These are phyloP conservation scores for Russula foetens DNA, from an alignment of 768 basidiomycete species.

Conservation along the genomic window DNA sequence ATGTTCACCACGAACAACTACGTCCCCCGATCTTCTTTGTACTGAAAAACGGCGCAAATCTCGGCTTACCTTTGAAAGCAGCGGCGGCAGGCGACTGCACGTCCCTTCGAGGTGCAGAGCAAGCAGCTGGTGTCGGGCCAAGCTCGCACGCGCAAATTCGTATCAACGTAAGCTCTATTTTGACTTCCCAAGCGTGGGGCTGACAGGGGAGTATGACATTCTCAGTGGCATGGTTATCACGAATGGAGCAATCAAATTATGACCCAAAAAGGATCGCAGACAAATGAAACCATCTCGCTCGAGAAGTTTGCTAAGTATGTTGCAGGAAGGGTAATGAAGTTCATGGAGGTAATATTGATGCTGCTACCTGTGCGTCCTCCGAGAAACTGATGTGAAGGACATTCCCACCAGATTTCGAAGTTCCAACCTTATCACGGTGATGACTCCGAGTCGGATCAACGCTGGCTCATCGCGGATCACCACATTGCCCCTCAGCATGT, in stretches of 20 bases:
- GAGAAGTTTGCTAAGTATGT: constrained; percentile 9
- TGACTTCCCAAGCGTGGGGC: neutral
- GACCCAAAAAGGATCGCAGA: neutral
- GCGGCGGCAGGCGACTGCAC: neutral
- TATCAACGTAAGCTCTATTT: neutral
- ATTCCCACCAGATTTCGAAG: neutral
- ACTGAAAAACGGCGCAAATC: neutral
- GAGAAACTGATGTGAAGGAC: neutral
- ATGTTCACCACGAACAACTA: neutral
- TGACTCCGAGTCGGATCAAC: no score
- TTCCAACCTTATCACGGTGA: neutral
- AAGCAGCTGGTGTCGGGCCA: neutral
- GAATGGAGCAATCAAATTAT: constrained; percentile 1
- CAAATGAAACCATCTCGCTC: neutral
- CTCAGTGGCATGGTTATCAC: constrained; percentile 10
- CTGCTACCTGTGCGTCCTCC: neutral
- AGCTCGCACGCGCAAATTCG: constrained; percentile 9
- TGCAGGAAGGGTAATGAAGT: neutral
- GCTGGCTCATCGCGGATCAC: neutral
- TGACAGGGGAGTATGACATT: neutral
- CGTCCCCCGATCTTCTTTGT: constrained; percentile 8
- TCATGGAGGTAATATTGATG: neutral
- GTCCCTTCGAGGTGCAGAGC: neutral
- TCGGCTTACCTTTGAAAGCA: neutral
- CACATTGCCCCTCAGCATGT: neutral